A percentile compares a stretch with the other conserved stretches of the same genome.
These are phyloP conservation scores for Paraphaeosphaeria minitans DNA, from an alignment of 2,329 filamentous ascomycete species.

Conservation along the genomic window DNA sequence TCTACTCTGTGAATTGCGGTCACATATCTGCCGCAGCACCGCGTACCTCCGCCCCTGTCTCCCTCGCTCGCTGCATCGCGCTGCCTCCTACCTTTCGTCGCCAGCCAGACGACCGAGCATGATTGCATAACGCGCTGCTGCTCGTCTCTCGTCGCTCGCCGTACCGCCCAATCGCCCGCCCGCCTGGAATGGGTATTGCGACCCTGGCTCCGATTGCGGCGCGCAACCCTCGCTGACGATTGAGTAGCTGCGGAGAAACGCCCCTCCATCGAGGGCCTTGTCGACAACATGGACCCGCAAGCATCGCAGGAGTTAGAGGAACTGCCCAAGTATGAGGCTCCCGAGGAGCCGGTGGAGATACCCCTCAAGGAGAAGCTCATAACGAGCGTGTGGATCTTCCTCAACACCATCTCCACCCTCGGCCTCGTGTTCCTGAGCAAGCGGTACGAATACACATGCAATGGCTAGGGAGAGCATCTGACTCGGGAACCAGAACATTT, in stretches of 20 bases:
- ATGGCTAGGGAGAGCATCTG: constrained; percentile 18
- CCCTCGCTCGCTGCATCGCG: background rate
- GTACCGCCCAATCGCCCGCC: background rate
- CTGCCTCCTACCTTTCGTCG: background rate
- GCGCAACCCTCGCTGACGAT: constrained; percentile 25
- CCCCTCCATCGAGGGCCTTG: constrained; percentile 45
- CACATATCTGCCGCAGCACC: background rate
- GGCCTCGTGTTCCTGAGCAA: constrained; percentile 54
- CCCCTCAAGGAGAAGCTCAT: constrained; percentile 45
- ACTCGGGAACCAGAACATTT: constrained; percentile 47
- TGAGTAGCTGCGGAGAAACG: constrained; percentile 44
- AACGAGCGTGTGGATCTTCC: constrained; percentile 48
- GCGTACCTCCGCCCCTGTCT: constrained; percentile 2
- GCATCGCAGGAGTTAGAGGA: constrained; percentile 37
- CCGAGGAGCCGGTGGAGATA: constrained; percentile 30
- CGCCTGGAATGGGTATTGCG: constrained; percentile 3
- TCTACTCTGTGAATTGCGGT: background rate
- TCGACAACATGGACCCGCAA: constrained; percentile 46
- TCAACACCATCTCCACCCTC: constrained; percentile 53
- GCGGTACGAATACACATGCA: constrained; percentile 36
- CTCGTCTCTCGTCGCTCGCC: constrained; percentile 5
- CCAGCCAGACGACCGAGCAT: background rate
- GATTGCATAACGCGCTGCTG: constrained; percentile 5
- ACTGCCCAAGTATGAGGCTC: constrained; percentile 43
- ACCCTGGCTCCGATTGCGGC: background rate